These are phyloP conservation scores for Pogostemon cablin DNA, from an alignment of 257 asterid species.

Conservation along the genomic window DNA sequence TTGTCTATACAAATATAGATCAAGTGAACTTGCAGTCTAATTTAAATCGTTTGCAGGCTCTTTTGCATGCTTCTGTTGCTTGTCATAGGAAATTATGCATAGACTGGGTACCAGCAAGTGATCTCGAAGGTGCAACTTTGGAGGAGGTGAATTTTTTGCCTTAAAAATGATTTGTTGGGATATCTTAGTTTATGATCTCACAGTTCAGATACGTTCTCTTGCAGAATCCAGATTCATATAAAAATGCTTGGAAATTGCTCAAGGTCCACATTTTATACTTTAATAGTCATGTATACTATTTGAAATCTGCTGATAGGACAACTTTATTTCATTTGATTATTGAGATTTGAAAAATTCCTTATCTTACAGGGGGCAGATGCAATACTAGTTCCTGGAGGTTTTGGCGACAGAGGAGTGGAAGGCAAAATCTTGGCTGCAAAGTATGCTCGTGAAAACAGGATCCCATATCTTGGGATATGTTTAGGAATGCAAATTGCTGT, in stretches of 20 bases:
- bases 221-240: conserved; percentile 78
- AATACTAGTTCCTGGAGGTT: conserved; percentile 80
- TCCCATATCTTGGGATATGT: conserved; percentile 80
- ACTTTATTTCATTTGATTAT: conserved; percentile 20
- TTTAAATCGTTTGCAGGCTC: conserved; percentile 67
- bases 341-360: conserved; percentile 25
- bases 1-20: neutral
- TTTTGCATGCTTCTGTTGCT: conserved; percentile 89
- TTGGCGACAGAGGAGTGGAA: conserved; percentile 88
- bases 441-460: conserved; percentile 71
- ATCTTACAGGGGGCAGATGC: conserved; percentile 70
- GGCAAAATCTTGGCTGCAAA: conserved; percentile 82
- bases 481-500: conserved; percentile 83
- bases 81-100: conserved; percentile 71
- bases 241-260: conserved; percentile 76
- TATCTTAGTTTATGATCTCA: conserved; percentile 34
- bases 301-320: neutral
- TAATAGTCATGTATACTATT: neutral
- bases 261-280: conserved; percentile 57
- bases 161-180: conserved; percentile 19
- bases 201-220: conserved; percentile 34
- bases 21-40: conserved; percentile 20
- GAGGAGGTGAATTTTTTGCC: conserved; percentile 52
- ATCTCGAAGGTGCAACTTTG: conserved; percentile 78
- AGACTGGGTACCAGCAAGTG: conserved; percentile 91